Percentiles rank a stretch among this genome's conserved stretches.
Conservation (phyloP, 1,139 yeast genomes). For the Hansenula lynferdii region DNA sequence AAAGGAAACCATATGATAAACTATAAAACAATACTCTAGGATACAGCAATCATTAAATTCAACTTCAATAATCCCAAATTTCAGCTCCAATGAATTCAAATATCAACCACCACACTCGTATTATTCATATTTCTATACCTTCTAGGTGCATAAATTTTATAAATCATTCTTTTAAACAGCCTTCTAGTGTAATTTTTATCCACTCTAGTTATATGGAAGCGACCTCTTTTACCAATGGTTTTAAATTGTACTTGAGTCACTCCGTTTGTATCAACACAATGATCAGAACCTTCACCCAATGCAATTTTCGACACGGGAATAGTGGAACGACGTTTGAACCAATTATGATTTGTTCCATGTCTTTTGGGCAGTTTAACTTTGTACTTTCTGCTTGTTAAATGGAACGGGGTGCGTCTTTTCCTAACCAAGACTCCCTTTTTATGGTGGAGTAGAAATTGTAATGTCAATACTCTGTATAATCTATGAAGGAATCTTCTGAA, state of each 20-base stretch:
- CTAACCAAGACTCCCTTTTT: conserved; percentile 10
- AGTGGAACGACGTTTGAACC: not conserved
- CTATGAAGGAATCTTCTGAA: conserved; percentile 11
- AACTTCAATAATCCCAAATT: too few species aligned
- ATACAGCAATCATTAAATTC: too few species aligned
- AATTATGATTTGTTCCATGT: conserved; percentile 1
- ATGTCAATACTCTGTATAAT: conserved; percentile 12
- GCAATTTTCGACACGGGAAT: not conserved
- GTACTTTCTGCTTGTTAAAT: conserved; percentile 15
- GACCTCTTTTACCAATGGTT: not conserved
- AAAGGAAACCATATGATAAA: not conserved
- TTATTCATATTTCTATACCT: not conserved
- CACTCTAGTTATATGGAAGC: too few species aligned
- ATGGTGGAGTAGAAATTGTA: conserved; percentile 12
- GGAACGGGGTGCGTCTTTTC: conserved; percentile 19
- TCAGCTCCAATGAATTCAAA: too few species aligned
- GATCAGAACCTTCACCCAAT: not conserved
- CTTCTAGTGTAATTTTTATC: not conserved
- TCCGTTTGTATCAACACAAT: not conserved
- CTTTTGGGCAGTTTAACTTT: conserved; percentile 15
- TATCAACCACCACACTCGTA: not conserved
- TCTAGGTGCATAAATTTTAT: not conserved
- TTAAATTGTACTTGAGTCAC: not conserved
- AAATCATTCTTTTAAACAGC: not conserved
- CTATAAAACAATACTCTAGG: too few species aligned